Evolutionary conservation across 2,329 filamentous ascomycete genomes (phyloP), one percentile per base, ranked within the genome.

Genomic region (Aspergillus sp.): DNA sequence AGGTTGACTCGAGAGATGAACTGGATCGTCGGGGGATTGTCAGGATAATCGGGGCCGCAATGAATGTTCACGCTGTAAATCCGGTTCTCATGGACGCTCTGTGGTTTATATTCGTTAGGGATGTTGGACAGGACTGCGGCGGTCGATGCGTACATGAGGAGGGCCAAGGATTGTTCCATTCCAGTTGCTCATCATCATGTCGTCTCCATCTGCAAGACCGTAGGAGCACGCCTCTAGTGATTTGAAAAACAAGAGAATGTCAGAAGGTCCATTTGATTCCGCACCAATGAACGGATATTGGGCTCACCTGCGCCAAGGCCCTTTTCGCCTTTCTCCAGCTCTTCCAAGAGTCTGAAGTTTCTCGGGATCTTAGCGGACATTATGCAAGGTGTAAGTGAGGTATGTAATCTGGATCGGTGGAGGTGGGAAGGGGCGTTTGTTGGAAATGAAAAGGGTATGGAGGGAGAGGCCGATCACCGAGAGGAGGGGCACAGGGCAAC

Each of bases 281-380:
- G 11, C 25, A 10, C 7, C 25, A 44, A 6, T 5, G 10, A 31
- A 9, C 29, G 11, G 40, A 13, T 49, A 29, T 46, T 43, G 54
- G 52, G 62, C 63, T 54, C 53, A 75, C 91, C 90, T 72, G 93
- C 91, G 68, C 94, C 93, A 58, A 94, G 82, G 57, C 94, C 94
- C 77, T 99, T 99, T 80, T 99, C 94, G 68, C 94, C 94, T 80
- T 97, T 97, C 80, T 99, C 94, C 17, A 99, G 83, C 85, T 99
- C 94, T 74, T 97, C 94, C 52, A 99, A 82, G 61, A 99, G 84
- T 69, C 93, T 88, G 73, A 99, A 99, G 79, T 97, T 97, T 72
- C 94, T 85, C 57, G 94, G 94, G 53, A 99, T 84, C 75, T 95
- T 91, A 54, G 88, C 86, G 52, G 78, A 72, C 82, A 86, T 86